phyloP scores from a whole-genome alignment of 78 protist species.

The Dictyostelium intermedium region DNA sequence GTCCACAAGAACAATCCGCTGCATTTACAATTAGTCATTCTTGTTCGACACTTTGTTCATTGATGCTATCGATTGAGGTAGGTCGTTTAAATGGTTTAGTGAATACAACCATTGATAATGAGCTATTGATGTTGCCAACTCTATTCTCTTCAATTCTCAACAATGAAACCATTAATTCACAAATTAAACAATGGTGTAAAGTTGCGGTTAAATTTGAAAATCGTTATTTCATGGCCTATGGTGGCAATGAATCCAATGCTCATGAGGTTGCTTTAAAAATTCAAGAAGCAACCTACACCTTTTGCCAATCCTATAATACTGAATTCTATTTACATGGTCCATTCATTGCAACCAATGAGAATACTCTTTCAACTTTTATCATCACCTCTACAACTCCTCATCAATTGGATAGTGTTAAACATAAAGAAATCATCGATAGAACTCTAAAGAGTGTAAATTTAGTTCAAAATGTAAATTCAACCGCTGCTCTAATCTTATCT shows the following conservation, averaged over 20 bases:
- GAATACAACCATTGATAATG: neutral
- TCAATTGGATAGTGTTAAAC: neutral
- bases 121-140: neutral
- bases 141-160: neutral
- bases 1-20: slow-evolving; percentile 24
- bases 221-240: slow-evolving; percentile 19
- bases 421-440: neutral
- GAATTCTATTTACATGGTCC: slow-evolving; percentile 67
- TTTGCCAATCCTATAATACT: neutral
- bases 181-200: neutral
- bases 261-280: slow-evolving; percentile 54
- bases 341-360: neutral
- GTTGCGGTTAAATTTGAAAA: neutral
- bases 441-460: neutral
- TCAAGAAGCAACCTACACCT: slow-evolving; percentile 21
- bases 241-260: slow-evolving; percentile 13
- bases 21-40: slow-evolving; percentile 49
- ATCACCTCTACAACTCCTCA: neutral
- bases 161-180: neutral
- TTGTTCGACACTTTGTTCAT: neutral
- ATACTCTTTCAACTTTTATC: neutral
- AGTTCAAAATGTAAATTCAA: slow-evolving; percentile 3
- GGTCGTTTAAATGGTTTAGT: neutral
- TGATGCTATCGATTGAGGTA: neutral
- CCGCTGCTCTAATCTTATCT: neutral